These are phyloP conservation scores for Amyloporia xantha DNA, from an alignment of 768 basidiomycete species.

Conservation along the genomic window DNA sequence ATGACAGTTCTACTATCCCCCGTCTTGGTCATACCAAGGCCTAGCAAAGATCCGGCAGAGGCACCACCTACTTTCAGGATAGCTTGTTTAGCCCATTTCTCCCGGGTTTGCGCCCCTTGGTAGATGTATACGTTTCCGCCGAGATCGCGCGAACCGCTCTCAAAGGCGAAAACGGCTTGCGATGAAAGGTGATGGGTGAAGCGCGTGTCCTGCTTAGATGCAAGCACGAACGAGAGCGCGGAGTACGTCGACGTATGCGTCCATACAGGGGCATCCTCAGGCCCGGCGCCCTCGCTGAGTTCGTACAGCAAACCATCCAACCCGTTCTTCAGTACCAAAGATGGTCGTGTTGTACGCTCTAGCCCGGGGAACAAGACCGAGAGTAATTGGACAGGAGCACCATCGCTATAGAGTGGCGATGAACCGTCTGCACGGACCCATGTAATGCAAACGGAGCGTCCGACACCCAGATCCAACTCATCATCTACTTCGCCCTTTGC, in stretches of 20 bases:
- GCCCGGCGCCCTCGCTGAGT: slow-evolving; percentile 28
- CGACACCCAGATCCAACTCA: slow-evolving; percentile 74
- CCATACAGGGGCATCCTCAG: slow-evolving; percentile 39
- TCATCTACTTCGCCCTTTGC: slow-evolving; percentile 88
- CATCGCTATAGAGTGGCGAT: slow-evolving; percentile 28
- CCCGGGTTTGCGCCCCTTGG: slow-evolving; percentile 43
- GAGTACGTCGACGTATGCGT: slow-evolving; percentile 77
- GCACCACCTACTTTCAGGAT: slow-evolving; percentile 73
- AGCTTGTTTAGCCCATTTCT: slow-evolving; percentile 70
- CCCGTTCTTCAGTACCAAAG: slow-evolving; percentile 63
- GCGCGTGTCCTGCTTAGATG: slow-evolving; percentile 84
- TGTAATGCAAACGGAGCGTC: slow-evolving; percentile 55
- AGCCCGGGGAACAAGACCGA: slow-evolving; percentile 64
- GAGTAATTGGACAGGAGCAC: slow-evolving; percentile 46
- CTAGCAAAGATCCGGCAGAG: slow-evolving; percentile 67
- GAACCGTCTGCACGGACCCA: slow-evolving; percentile 55
- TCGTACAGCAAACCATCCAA: slow-evolving; percentile 67
- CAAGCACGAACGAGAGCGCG: slow-evolving; percentile 89
- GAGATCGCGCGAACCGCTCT: slow-evolving; percentile 59
- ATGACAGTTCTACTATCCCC: slow-evolving; percentile 33
- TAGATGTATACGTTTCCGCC: slow-evolving; percentile 88
- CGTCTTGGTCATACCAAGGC: slow-evolving; percentile 50
- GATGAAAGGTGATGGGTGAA: slow-evolving; percentile 71
- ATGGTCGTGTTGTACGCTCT: slow-evolving; percentile 18
- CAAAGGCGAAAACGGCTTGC: slow-evolving; percentile 71